A percentile compares a stretch with the other conserved stretches of the same genome.
Conservation (phyloP, 495 filamentous ascomycete genomes). For the Chaetomium cochliodes region DNA sequence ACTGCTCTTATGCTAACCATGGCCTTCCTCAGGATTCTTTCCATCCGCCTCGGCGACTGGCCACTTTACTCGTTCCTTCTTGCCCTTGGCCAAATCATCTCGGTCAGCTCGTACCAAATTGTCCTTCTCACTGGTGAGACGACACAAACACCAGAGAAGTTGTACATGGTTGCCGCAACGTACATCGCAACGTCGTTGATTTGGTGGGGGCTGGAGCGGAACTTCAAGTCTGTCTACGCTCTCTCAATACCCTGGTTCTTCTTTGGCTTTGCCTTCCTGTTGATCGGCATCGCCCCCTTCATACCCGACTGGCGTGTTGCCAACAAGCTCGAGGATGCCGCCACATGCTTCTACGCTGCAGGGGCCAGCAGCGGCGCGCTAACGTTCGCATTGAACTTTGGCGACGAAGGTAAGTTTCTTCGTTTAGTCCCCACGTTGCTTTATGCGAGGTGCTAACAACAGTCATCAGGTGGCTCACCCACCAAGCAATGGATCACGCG, state of each 20-base stretch:
- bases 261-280: conserved; percentile 61
- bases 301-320: conserved; percentile 36
- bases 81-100: conserved; percentile 65
- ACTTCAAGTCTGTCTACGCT: conserved; percentile 55
- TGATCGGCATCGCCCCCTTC: conserved; percentile 65
- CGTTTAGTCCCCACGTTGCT: neutral
- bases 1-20: neutral
- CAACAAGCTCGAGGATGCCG: conserved; percentile 56
- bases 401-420: conserved; percentile 49
- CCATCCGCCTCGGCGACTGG: conserved; percentile 58
- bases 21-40: conserved; percentile 30
- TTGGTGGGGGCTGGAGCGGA: conserved; percentile 63
- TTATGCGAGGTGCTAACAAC: neutral
- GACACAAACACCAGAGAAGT: conserved; percentile 58
- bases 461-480: conserved; percentile 48
- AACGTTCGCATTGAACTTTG: conserved; percentile 68
- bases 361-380: conserved; percentile 61
- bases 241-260: conserved; percentile 60
- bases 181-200: conserved; percentile 60
- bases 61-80: conserved; percentile 70
- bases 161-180: conserved; percentile 62
- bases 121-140: conserved; percentile 61
- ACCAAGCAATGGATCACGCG: conserved; percentile 64
- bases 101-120: conserved; percentile 68
- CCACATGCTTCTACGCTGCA: conserved; percentile 58